These are phyloP conservation scores for Coffea humblotiana DNA, from an alignment of 305 asterid species.

Conservation along the genomic window DNA sequence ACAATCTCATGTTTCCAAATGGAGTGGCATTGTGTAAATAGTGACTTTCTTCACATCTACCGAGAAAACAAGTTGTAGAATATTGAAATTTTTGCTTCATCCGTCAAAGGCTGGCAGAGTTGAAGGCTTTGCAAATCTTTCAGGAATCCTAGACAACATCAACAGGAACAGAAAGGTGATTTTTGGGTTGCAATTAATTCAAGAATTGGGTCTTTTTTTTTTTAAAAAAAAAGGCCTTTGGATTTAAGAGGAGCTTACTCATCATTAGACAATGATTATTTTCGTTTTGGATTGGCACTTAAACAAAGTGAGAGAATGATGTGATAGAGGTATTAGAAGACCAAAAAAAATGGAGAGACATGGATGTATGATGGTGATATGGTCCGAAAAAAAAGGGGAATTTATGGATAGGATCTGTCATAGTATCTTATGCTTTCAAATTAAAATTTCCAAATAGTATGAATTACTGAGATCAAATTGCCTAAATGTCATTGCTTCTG, in stretches of 20 bases:
- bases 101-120: conserved; percentile 20
- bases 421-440: conserved; percentile 36
- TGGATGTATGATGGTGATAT: conserved; percentile 75
- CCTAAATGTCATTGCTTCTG: too few relatives aligned
- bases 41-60: conserved; percentile 46
- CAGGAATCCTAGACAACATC: conserved; percentile 76
- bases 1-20: conserved; percentile 61
- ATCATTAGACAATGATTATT: conserved; percentile 19
- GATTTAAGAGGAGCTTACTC: conserved; percentile 38
- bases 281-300: conserved; percentile 49
- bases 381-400: conserved; percentile 37
- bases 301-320: conserved; percentile 44
- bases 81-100: conserved; percentile 52
- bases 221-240: conserved; percentile 34
- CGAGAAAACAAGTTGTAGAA: conserved; percentile 58
- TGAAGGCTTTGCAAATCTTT: conserved; percentile 40
- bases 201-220: conserved; percentile 25
- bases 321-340: conserved; percentile 47
- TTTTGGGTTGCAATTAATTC: conserved; percentile 78
- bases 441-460: conserved; percentile 4
- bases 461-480: not conserved
- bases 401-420: conserved; percentile 79
- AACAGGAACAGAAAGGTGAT: conserved; percentile 53
- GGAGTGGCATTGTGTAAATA: conserved; percentile 59
- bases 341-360: conserved; percentile 18